A percentile compares a stretch with the other conserved stretches of the same genome.
These are phyloP conservation scores for Musa troglodytarum DNA, from an alignment of 176 grass and related monocot species.

Conservation along the genomic window DNA sequence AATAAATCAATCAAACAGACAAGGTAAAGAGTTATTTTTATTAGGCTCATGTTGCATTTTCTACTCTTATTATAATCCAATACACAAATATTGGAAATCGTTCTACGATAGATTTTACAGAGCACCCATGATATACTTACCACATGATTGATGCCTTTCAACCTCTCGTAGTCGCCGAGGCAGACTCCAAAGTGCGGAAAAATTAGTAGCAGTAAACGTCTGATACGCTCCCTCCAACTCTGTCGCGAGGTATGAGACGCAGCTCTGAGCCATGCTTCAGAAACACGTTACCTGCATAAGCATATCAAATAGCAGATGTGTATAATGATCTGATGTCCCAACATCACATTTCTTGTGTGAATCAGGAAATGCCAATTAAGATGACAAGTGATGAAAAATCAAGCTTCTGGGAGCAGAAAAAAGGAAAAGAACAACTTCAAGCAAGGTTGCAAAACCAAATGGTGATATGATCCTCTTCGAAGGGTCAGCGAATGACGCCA, in stretches of 20 bases:
- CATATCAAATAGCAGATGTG: background rate
- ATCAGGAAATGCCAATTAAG: background rate
- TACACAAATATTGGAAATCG: no score
- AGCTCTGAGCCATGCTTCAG: conserved; percentile 96
- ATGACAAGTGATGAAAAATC: background rate
- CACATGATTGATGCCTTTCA: background rate
- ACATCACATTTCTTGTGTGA: background rate
- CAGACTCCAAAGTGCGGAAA: background rate
- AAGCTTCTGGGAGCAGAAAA: no score
- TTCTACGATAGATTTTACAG: background rate
- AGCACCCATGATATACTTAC: background rate
- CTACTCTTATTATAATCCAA: background rate
- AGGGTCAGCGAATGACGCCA: no score
- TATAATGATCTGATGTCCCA: background rate
- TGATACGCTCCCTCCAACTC: conserved; percentile 43
- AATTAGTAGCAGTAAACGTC: background rate
- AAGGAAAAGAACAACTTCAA: no score
- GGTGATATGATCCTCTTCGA: no score
- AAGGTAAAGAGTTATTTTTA: background rate
- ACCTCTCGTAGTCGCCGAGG: background rate
- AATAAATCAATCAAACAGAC: no score
- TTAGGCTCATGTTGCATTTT: background rate
- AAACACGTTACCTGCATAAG: conserved; percentile 84
- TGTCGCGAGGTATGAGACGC: conserved; percentile 86
- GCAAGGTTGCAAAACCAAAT: no score